phyloP scores from a whole-genome alignment of 208 protist species.

The Leishmania martiniquensis region DNA sequence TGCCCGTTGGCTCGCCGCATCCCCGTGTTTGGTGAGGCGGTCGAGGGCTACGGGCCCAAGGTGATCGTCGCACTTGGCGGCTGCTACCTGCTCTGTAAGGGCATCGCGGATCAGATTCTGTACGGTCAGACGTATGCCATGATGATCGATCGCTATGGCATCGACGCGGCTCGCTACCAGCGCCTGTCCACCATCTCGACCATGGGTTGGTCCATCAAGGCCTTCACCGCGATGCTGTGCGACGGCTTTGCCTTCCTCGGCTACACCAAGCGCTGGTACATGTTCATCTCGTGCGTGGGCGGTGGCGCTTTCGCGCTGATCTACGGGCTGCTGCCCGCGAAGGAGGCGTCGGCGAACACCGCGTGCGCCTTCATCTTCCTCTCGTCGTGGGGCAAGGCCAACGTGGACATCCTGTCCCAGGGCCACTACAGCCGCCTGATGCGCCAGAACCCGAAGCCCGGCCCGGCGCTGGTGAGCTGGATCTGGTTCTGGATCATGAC shows the following conservation, averaged over 20 bases:
- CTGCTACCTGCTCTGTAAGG: slow-evolving; percentile 55
- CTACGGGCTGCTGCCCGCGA: slow-evolving; percentile 52
- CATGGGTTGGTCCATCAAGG: slow-evolving; percentile 74
- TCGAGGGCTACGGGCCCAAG: slow-evolving; percentile 38
- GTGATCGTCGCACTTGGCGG: slow-evolving; percentile 32
- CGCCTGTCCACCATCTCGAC: slow-evolving; percentile 39
- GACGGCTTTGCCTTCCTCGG: slow-evolving; percentile 66
- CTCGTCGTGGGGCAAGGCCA: slow-evolving; percentile 51
- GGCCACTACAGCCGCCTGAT: slow-evolving; percentile 81
- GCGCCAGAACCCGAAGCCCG: slow-evolving; percentile 40
- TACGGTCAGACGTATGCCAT: slow-evolving; percentile 33
- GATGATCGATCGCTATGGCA: slow-evolving; percentile 48
- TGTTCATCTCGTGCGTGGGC: slow-evolving; percentile 48
- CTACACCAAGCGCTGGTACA: slow-evolving; percentile 83
- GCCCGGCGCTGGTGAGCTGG: slow-evolving; percentile 60
- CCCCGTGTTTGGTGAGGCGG: slow-evolving; percentile 45
- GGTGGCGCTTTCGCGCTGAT: slow-evolving; percentile 41
- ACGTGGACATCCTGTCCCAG: slow-evolving; percentile 76
- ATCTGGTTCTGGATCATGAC: slow-evolving; percentile 63
- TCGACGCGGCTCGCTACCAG: slow-evolving; percentile 47
- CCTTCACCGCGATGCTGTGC: slow-evolving; percentile 60
- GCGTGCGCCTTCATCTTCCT: slow-evolving; percentile 58
- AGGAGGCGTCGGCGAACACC: slow-evolving; percentile 31
- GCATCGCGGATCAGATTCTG: slow-evolving; percentile 56
- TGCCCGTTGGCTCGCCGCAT: slow-evolving; percentile 35